These are phyloP conservation scores for Sistotremastrum niveocremeum DNA, from an alignment of 768 basidiomycete species.

Conservation along the genomic window DNA sequence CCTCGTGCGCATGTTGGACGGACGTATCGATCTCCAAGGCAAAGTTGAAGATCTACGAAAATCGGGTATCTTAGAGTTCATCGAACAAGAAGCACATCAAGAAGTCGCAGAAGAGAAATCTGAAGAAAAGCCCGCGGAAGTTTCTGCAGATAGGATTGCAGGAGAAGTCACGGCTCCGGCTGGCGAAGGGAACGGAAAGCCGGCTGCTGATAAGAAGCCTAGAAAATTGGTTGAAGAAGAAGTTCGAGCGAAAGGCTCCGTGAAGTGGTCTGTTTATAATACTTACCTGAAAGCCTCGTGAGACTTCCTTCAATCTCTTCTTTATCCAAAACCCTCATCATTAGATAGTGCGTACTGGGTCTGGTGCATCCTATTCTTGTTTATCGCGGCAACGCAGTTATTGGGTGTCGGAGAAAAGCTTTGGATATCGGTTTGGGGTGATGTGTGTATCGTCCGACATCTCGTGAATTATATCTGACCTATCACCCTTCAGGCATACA, in stretches of 20 bases:
- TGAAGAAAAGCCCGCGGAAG: background rate
- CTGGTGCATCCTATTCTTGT: slow-evolving; percentile 7
- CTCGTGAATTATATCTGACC: too few relatives aligned
- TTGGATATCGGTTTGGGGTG: slow-evolving; percentile 20
- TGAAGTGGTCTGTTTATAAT: slow-evolving; percentile 12
- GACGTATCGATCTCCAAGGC: slow-evolving; percentile 21
- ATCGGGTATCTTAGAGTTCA: slow-evolving; percentile 15
- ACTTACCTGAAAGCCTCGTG: slow-evolving; percentile 13
- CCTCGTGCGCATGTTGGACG: slow-evolving; percentile 21
- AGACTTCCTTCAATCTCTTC: background rate
- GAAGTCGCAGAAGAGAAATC: slow-evolving; percentile 4
- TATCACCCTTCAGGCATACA: background rate
- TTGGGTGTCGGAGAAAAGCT: slow-evolving; percentile 9
- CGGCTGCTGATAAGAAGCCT: slow-evolving; percentile 1
- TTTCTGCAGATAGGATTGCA: too few relatives aligned
- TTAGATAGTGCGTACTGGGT: slow-evolving; percentile 7
- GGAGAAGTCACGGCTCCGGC: background rate
- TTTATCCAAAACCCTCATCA: background rate
- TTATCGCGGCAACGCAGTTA: slow-evolving; percentile 4
- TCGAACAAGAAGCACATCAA: slow-evolving; percentile 13
- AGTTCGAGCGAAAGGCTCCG: slow-evolving; percentile 7
- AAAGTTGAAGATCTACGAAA: slow-evolving; percentile 18
- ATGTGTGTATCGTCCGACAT: too few relatives aligned
- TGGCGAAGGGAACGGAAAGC: background rate
- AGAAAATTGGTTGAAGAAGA: slow-evolving; percentile 10